Evolutionary conservation across 345 rosid species (phyloP).

Genomic region (Dipteronia dyeriana): DNA sequence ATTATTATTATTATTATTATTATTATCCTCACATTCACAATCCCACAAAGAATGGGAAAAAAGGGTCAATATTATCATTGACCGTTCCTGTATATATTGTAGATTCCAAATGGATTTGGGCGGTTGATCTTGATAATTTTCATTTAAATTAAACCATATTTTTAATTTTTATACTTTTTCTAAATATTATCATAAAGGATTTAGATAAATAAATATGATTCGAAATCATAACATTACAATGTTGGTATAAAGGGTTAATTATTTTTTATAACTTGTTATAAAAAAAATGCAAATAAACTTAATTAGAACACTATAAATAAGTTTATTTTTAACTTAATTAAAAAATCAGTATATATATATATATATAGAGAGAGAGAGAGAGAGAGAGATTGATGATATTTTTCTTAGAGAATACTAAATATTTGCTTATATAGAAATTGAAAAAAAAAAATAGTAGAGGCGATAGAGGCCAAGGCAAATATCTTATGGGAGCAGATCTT

Average conservation of each 20-base stretch:
- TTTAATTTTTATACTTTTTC: neutral
- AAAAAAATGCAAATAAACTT: too few species aligned
- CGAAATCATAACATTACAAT: too few species aligned
- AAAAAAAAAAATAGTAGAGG: neutral
- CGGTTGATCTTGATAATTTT: neutral
- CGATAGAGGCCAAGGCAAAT: neutral
- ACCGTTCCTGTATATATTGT: neutral
- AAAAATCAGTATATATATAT: neutral
- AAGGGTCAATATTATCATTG: neutral
- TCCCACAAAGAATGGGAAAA: neutral
- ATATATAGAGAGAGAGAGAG: too few species aligned
- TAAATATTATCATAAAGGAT: too few species aligned
- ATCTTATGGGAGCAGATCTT: neutral
- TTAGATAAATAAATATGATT: too few species aligned
- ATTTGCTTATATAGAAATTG: slow-evolving; percentile 3
- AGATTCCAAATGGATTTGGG: neutral
- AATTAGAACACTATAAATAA: too few species aligned
- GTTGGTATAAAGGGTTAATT: too few species aligned
- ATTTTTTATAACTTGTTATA: too few species aligned
- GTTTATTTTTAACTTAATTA: neutral
- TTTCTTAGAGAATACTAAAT: neutral
- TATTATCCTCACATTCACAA: slow-evolving; percentile 15
- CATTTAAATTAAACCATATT: neutral
- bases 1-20: slow-evolving; percentile 3
- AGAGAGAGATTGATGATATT: neutral